These are phyloP conservation scores for Lenzites betulinus DNA, from an alignment of 768 basidiomycete genomes.

Conservation along the genomic window DNA sequence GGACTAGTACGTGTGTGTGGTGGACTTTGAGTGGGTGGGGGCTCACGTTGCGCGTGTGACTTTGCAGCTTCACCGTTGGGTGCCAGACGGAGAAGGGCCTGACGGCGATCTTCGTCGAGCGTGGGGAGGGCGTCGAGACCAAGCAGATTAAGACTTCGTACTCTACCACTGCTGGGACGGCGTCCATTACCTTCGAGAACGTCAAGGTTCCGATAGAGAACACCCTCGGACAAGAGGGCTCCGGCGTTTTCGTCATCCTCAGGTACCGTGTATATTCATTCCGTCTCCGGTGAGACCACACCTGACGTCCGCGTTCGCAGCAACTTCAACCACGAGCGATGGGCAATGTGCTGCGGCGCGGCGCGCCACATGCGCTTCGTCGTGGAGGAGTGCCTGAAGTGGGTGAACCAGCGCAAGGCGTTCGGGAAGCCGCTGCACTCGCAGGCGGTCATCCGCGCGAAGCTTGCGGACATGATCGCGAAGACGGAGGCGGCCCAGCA, in stretches of 20 bases:
- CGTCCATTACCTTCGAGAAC: conserved; percentile 79
- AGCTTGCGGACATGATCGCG: conserved; percentile 88
- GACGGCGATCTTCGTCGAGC: conserved; percentile 85
- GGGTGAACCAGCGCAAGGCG: conserved; percentile 86
- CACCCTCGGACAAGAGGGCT: conserved; percentile 79
- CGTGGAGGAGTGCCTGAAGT: conserved; percentile 89
- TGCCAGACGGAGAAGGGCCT: conserved; percentile 54
- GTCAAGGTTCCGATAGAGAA: conserved; percentile 87
- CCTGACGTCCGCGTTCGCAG: conserved; percentile 39
- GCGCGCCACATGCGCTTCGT: conserved; percentile 63
- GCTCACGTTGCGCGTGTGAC: background rate
- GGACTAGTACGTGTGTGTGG: conserved; percentile 26
- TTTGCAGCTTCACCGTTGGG: conserved; percentile 29
- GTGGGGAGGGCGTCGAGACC: conserved; percentile 80
- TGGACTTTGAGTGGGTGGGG: background rate
- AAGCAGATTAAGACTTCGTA: conserved; percentile 90
- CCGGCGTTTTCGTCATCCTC: conserved; percentile 65
- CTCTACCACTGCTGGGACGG: conserved; percentile 84
- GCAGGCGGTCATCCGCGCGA: conserved; percentile 85
- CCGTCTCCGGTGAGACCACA: background rate
- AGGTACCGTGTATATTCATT: conserved; percentile 36
- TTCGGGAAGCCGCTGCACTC: conserved; percentile 87
- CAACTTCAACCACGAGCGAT: conserved; percentile 95
- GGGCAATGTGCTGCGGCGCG: conserved; percentile 84
- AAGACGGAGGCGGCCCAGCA: conserved; percentile 77